Evolutionary conservation across 2,329 filamentous ascomycete genomes (phyloP).

Genomic region (Aspergillus arachidicola): DNA sequence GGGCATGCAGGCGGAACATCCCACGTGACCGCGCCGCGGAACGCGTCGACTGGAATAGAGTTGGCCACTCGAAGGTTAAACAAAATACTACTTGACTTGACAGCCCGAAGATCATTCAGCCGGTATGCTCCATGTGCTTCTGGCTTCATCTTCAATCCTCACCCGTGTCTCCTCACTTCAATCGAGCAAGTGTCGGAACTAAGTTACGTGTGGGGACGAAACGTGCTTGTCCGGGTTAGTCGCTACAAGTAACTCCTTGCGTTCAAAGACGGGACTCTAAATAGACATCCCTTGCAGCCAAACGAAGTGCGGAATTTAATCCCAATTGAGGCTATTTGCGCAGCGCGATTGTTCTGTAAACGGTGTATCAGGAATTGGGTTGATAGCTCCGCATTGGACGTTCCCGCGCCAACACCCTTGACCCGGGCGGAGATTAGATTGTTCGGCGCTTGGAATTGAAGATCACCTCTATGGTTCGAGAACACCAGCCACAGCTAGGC

Average conservation of each 20-base stretch:
- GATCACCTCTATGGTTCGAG: constrained; percentile 4
- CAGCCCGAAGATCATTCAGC: constrained; percentile 2
- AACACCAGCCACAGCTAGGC: background rate
- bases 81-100: background rate
- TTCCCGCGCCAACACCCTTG: constrained; percentile 22
- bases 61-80: constrained; percentile 1
- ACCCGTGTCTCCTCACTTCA: constrained; percentile 5
- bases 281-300: constrained; percentile 17
- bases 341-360: constrained; percentile 6
- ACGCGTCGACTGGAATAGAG: constrained; percentile 28
- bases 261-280: constrained; percentile 8
- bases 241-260: constrained; percentile 12
- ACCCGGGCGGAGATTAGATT: constrained; percentile 26
- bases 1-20: background rate
- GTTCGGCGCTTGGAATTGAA: constrained; percentile 4
- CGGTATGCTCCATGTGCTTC: constrained; percentile 12
- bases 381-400: constrained; percentile 21
- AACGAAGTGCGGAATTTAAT: constrained; percentile 3
- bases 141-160: constrained; percentile 8
- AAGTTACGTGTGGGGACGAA: constrained; percentile 14
- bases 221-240: constrained; percentile 5
- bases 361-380: constrained; percentile 3
- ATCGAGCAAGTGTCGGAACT: constrained; percentile 9
- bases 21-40: constrained; percentile 37
- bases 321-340: background rate